phyloP scores from a whole-genome alignment of 1,139 yeast genomes.

The Candida sp. region DNA sequence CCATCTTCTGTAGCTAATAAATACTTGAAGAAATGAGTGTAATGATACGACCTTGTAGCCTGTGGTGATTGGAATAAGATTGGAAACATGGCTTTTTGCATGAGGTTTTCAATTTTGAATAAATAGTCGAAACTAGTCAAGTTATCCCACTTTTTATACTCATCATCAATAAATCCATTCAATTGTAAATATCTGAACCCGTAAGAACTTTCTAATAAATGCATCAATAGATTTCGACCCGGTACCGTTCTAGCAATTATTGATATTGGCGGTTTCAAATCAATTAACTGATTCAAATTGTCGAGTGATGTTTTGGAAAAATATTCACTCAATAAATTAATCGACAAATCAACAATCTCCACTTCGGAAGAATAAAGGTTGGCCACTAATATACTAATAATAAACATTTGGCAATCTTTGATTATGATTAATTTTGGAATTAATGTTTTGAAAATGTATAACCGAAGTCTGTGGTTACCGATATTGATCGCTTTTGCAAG shows the following conservation, averaged over 20 bases:
- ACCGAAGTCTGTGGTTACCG: slow-evolving; percentile 49
- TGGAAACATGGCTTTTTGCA: slow-evolving; percentile 25
- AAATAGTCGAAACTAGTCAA: slow-evolving; percentile 20
- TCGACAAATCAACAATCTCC: slow-evolving; percentile 58
- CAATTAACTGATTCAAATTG: slow-evolving; percentile 23
- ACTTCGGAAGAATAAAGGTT: slow-evolving; percentile 68
- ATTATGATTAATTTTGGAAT: slow-evolving; percentile 37
- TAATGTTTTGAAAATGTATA: slow-evolving; percentile 54
- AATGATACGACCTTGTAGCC: slow-evolving; percentile 23
- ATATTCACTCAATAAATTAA: slow-evolving; percentile 26
- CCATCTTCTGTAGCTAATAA: slow-evolving; percentile 84
- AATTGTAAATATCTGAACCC: slow-evolving; percentile 37
- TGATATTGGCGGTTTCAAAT: slow-evolving; percentile 27
- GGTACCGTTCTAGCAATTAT: slow-evolving; percentile 20
- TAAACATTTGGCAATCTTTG: slow-evolving; percentile 33
- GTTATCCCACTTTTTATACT: slow-evolving; percentile 28
- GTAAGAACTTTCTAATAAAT: slow-evolving; percentile 24
- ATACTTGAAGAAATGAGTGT: slow-evolving; percentile 76
- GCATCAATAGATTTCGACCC: slow-evolving; percentile 26
- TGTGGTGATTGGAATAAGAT: slow-evolving; percentile 8
- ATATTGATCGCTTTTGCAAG: slow-evolving; percentile 63
- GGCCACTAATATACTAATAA: slow-evolving; percentile 52
- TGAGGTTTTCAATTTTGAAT: slow-evolving; percentile 17
- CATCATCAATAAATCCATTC: slow-evolving; percentile 28
- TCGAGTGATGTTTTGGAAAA: slow-evolving; percentile 11